These are phyloP conservation scores for Psilocybe mexicana DNA, from an alignment of 1,284 basidiomycete genomes.

Conservation along the genomic window DNA sequence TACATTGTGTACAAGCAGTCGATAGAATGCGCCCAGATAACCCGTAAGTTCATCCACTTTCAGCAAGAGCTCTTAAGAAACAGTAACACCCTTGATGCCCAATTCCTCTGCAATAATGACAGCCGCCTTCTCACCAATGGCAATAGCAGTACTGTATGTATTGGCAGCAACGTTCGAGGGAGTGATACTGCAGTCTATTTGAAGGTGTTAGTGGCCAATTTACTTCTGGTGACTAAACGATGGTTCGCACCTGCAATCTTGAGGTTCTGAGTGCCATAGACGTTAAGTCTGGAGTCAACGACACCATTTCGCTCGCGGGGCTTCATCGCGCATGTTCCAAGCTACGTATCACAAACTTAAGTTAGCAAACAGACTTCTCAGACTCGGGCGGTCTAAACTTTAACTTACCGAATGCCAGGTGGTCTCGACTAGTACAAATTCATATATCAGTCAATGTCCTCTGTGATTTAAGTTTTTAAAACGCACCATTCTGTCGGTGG, in stretches of 20 bases:
- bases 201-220: neutral
- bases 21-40: too few species aligned
- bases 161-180: slow-evolving; percentile 48
- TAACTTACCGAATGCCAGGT: slow-evolving; percentile 57
- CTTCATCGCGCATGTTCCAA: slow-evolving; percentile 73
- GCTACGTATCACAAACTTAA: slow-evolving; percentile 33
- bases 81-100: neutral
- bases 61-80: neutral
- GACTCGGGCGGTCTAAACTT: neutral
- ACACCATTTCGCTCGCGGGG: slow-evolving; percentile 56
- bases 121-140: slow-evolving; percentile 51
- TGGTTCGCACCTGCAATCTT: slow-evolving; percentile 51
- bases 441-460: neutral
- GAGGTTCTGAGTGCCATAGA: slow-evolving; percentile 59
- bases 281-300: slow-evolving; percentile 60
- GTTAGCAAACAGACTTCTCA: neutral
- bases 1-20: too few species aligned
- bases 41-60: too few species aligned
- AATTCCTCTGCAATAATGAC: slow-evolving; percentile 43
- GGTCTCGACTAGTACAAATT: slow-evolving; percentile 39
- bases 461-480: too few species aligned
- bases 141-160: slow-evolving; percentile 48
- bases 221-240: neutral
- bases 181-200: slow-evolving; percentile 35
- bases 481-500: slow-evolving; percentile 26